Conservation (phyloP, 345 rosid genomes). For the Acer yangbiense region DNA sequence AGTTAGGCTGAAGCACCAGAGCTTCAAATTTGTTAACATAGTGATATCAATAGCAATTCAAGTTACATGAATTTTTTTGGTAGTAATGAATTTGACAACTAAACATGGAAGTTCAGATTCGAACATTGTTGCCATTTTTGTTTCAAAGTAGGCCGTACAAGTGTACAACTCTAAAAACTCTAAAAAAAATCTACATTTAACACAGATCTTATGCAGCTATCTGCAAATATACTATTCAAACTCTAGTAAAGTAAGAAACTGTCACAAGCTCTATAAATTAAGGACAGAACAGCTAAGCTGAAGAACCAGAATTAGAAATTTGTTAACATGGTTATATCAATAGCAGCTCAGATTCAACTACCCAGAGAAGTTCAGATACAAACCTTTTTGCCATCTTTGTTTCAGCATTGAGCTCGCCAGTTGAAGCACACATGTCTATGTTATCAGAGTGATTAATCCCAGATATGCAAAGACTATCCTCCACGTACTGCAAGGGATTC, state of each 20-base stretch:
- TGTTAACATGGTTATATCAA: not conserved
- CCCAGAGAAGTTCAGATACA: slow-evolving; percentile 23
- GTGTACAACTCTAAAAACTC: too few species aligned
- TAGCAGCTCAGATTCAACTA: not conserved
- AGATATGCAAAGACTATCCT: slow-evolving; percentile 43
- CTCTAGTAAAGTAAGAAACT: slow-evolving; percentile 1
- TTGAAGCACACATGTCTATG: slow-evolving; percentile 29
- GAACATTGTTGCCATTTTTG: slow-evolving; percentile 51
- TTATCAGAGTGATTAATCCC: slow-evolving; percentile 27
- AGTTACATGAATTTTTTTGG: not conserved
- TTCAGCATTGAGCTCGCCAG: slow-evolving; percentile 41
- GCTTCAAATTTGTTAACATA: not conserved
- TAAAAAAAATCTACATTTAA: not conserved
- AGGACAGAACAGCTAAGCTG: not conserved
- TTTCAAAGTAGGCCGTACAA: slow-evolving; percentile 19
- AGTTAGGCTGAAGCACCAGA: not conserved
- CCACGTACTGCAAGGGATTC: slow-evolving; percentile 43
- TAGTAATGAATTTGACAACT: not conserved
- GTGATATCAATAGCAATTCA: not conserved
- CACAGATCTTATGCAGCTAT: not conserved
- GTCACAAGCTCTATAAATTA: not conserved
- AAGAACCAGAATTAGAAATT: not conserved
- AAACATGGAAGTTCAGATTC: slow-evolving; percentile 20
- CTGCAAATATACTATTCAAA: not conserved
- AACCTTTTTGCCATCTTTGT: slow-evolving; percentile 55